Evolutionary conservation across 371 early-diverging fungal species (phyloP), one percentile per base, ranked within the genome.

Genomic region (Haplosporangium sp.): DNA sequence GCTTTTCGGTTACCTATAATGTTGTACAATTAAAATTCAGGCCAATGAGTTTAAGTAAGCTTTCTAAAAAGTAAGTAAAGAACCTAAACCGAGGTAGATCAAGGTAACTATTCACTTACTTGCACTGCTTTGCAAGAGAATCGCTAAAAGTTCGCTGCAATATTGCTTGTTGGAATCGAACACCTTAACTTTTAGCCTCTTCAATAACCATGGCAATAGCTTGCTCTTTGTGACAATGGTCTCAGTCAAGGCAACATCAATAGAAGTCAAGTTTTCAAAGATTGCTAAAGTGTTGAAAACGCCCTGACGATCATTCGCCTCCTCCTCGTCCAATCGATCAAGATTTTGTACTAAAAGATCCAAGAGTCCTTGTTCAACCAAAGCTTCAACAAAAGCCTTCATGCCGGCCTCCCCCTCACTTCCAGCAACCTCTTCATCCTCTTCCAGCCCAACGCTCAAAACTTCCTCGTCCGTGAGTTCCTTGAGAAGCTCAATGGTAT

Each of bases 401-500:
- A 97, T 89, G 2, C 93, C 91, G 6, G 83, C 83, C n/a, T 89
- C 89, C 8, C 88, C 89, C 59, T 88, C 86, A 65, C 91, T 92
- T 44, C 72, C 69, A 2, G 90, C 87, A 61, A 88, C 91, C 19
- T 89, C 82, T 34, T 91, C 91, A 13, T 84, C 77, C 17, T 76
- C 74, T 6, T 71, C 81, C 11, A 67, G 27, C 39, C 62, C 74
- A 3, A 71, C 57, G 3, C 85, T 84, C 17, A 92, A 91, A 1
- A 94, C 90, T 65, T 98, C 98, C 69, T 97, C 98, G 76, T 96
- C 97, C 6, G 94, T 95, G 65, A 96, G 85, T 83, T 97, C 98
- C 72, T 93, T 93, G 39, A 96, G 77, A 9, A 97, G 83, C 72
- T 95, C 94, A 58, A 97, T 88, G 0, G 95, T 91, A 50, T 93